phyloP scores from a whole-genome alignment of 768 basidiomycete species.

The Suillus lakei region DNA sequence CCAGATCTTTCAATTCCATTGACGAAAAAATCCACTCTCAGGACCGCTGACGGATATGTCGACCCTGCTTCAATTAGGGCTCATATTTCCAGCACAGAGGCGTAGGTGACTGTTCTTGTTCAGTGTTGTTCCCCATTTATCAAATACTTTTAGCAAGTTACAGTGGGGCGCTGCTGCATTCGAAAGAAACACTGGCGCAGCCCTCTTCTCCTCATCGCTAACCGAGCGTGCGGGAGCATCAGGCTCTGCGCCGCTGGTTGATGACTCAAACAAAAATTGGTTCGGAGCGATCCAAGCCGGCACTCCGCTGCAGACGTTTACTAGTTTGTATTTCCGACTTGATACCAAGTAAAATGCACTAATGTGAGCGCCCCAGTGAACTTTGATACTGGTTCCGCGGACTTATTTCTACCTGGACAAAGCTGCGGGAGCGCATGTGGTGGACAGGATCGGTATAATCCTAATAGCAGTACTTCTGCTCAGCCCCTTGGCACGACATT shows the following conservation, averaged over 20 bases:
- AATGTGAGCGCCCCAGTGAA: slow-evolving; percentile 20
- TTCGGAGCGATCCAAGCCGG: slow-evolving; percentile 30
- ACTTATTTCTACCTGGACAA: slow-evolving; percentile 35
- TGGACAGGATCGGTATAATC: slow-evolving; percentile 40
- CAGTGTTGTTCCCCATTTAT: slow-evolving; percentile 8
- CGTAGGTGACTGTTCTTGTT: slow-evolving; percentile 6
- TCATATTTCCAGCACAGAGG: slow-evolving; percentile 21
- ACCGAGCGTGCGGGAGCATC: background rate
- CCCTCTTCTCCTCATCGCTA: background rate
- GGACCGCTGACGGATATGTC: slow-evolving; percentile 16
- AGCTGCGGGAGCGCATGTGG: slow-evolving; percentile 34
- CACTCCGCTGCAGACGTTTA: slow-evolving; percentile 23
- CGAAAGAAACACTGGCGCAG: slow-evolving; percentile 7
- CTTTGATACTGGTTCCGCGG: slow-evolving; percentile 42
- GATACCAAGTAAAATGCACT: background rate
- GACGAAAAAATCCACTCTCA: slow-evolving; percentile 16
- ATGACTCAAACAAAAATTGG: slow-evolving; percentile 22
- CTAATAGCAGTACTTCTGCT: slow-evolving; percentile 36
- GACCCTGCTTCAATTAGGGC: slow-evolving; percentile 18
- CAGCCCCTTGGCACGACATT: slow-evolving; percentile 30
- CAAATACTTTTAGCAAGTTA: slow-evolving; percentile 22
- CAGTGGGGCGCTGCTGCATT: slow-evolving; percentile 15
- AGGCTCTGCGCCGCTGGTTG: slow-evolving; percentile 17
- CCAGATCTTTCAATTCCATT: slow-evolving; percentile 22
- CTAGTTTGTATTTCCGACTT: slow-evolving; percentile 15